Conservation (phyloP, 2,329 filamentous ascomycete genomes). For the Talaromyces piceae region DNA sequence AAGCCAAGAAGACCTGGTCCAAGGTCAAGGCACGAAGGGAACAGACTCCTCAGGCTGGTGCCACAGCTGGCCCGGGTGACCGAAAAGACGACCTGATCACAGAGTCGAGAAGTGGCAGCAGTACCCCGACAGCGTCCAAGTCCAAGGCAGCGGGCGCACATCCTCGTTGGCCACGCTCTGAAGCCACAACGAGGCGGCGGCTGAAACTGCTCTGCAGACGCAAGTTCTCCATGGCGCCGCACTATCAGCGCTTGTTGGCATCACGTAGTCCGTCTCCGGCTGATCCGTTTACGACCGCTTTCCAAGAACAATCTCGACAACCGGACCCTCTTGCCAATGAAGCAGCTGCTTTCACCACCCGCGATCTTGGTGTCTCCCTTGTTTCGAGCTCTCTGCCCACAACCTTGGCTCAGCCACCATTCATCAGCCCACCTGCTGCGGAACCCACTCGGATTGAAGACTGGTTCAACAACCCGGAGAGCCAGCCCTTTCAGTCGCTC, state of each 20-base stretch:
- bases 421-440: slow-evolving; percentile 9
- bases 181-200: slow-evolving; percentile 51
- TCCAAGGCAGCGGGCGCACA: slow-evolving; percentile 21
- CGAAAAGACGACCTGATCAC: slow-evolving; percentile 30
- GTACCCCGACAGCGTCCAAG: slow-evolving; percentile 37
- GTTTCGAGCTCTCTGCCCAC: slow-evolving; percentile 34
- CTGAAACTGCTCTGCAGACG: slow-evolving; percentile 54
- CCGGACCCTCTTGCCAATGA: neutral
- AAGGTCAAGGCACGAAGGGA: slow-evolving; percentile 32
- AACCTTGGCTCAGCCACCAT: slow-evolving; percentile 20
- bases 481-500: neutral
- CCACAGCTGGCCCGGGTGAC: neutral
- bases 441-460: slow-evolving; percentile 18
- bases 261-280: slow-evolving; percentile 55
- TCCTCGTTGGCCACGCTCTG: slow-evolving; percentile 49
- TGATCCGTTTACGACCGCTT: slow-evolving; percentile 29
- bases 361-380: slow-evolving; percentile 39
- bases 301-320: slow-evolving; percentile 11
- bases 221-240: slow-evolving; percentile 55
- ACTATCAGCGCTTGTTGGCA: slow-evolving; percentile 56
- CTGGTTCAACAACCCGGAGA: slow-evolving; percentile 31
- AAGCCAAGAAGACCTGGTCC: slow-evolving; percentile 56
- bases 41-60: neutral
- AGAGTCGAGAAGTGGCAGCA: slow-evolving; percentile 42
- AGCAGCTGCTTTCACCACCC: slow-evolving; percentile 33